These are phyloP conservation scores for Paraurostyla sp. DNA, from an alignment of 73 alveolate genomes.

Conservation along the genomic window DNA sequence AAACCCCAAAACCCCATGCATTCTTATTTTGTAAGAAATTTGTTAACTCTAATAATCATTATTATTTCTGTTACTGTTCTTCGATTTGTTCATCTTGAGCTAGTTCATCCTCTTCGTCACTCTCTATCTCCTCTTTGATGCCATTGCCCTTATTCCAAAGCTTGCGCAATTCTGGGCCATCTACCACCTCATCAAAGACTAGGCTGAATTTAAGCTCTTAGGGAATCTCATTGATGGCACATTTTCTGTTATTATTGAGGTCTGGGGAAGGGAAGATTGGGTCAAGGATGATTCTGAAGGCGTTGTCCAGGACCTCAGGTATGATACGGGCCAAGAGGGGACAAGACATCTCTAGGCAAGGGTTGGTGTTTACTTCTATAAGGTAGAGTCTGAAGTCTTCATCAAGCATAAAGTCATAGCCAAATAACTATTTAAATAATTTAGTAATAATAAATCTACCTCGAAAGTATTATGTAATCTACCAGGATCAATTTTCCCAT, in stretches of 20 bases:
- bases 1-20: too few relatives aligned
- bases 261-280: constrained; percentile 76
- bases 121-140: constrained; percentile 45
- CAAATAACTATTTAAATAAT: constrained; percentile 50
- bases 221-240: constrained; percentile 58
- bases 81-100: constrained; percentile 17
- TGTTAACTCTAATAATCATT: too few relatives aligned
- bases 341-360: constrained; percentile 78
- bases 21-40: too few relatives aligned
- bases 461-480: constrained; percentile 71
- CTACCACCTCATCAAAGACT: constrained; percentile 75
- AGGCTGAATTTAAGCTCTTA: constrained; percentile 69
- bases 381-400: constrained; percentile 72
- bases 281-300: constrained; percentile 73
- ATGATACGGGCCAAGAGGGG: constrained; percentile 79
- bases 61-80: too few relatives aligned
- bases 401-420: constrained; percentile 84
- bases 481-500: constrained; percentile 77
- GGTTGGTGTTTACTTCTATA: constrained; percentile 81
- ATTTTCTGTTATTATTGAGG: constrained; percentile 55
- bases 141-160: constrained; percentile 21
- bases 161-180: constrained; percentile 64
- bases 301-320: constrained; percentile 76
- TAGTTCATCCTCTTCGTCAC: constrained; percentile 54
- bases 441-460: neutral